phyloP scores from a whole-genome alignment of 2,329 filamentous ascomycete genomes.

The Periconia digitata region DNA sequence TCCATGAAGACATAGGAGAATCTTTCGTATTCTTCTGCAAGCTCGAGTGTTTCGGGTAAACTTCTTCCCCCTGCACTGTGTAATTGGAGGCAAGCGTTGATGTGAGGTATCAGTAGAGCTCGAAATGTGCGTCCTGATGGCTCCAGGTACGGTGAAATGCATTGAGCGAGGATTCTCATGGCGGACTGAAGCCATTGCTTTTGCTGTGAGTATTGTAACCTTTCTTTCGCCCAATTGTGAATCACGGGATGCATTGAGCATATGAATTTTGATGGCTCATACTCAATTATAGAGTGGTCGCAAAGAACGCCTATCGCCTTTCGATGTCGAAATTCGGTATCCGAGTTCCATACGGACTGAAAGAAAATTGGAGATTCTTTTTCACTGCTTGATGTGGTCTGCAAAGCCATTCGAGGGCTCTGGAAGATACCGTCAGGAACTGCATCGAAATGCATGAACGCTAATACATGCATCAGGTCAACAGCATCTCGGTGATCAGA shows the following conservation, averaged over 20 bases:
- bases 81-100: constrained; percentile 11
- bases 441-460: constrained; percentile 34
- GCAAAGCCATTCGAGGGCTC: constrained; percentile 8
- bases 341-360: constrained; percentile 15
- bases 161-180: constrained; percentile 24
- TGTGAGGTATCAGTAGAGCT: constrained; percentile 17
- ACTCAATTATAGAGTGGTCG: constrained; percentile 27
- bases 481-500: constrained; percentile 30
- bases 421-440: constrained; percentile 25
- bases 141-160: constrained; percentile 19
- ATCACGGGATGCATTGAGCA: constrained; percentile 38
- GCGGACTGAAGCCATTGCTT: constrained; percentile 33
- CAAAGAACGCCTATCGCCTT: constrained; percentile 15
- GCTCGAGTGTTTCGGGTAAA: constrained; percentile 24
- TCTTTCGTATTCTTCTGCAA: constrained; percentile 16
- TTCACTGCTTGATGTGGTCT: constrained; percentile 7
- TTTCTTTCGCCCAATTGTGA: constrained; percentile 36
- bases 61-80: constrained; percentile 14
- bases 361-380: constrained; percentile 13
- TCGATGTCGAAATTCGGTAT: constrained; percentile 15
- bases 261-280: constrained; percentile 17
- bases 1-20: constrained; percentile 26
- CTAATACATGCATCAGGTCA: constrained; percentile 35
- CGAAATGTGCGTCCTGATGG: constrained; percentile 21
- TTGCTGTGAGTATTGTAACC: constrained; percentile 20